Percentiles rank a stretch among this genome's conserved stretches.
These are phyloP conservation scores for Periconia digitata DNA, from an alignment of 2,329 filamentous ascomycete genomes.

Conservation along the genomic window DNA sequence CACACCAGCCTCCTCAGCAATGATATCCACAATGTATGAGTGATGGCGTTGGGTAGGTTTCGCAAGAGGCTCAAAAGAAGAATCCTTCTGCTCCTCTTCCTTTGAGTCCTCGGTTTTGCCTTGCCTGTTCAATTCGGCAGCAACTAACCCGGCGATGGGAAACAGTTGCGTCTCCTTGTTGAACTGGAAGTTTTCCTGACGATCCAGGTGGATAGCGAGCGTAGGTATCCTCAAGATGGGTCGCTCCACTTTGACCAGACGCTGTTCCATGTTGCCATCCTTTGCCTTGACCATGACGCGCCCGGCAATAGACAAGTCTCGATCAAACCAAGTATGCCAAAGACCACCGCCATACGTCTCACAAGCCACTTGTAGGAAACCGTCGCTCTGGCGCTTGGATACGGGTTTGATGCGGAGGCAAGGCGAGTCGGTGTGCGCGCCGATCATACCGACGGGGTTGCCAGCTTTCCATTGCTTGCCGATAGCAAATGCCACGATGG, in stretches of 20 bases:
- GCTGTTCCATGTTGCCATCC: slow-evolving; percentile 75
- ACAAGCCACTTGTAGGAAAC: slow-evolving; percentile 91
- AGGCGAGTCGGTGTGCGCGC: slow-evolving; percentile 93
- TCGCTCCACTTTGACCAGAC: slow-evolving; percentile 85
- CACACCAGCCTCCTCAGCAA: slow-evolving; percentile 77
- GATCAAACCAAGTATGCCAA: slow-evolving; percentile 98
- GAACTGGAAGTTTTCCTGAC: slow-evolving; percentile 81
- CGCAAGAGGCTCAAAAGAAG: slow-evolving; percentile 72
- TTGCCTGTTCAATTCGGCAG: slow-evolving; percentile 82
- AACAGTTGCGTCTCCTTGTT: slow-evolving; percentile 98
- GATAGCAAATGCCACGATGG: slow-evolving; percentile 89
- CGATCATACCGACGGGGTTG: slow-evolving; percentile 88
- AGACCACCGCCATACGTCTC: slow-evolving; percentile 96
- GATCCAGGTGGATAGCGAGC: slow-evolving; percentile 89
- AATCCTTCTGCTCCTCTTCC: slow-evolving; percentile 38
- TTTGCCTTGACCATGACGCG: slow-evolving; percentile 77
- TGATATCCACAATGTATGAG: slow-evolving; percentile 79
- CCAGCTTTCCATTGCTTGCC: slow-evolving; percentile 89
- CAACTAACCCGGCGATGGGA: slow-evolving; percentile 84
- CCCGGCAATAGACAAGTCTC: slow-evolving; percentile 87
- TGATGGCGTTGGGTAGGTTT: slow-evolving; percentile 82
- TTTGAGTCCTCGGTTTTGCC: slow-evolving; percentile 54
- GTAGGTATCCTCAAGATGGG: slow-evolving; percentile 92
- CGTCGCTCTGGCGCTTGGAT: slow-evolving; percentile 81
- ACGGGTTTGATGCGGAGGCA: slow-evolving; percentile 92